phyloP scores from a whole-genome alignment of 192 early-diverging fungal genomes.

The Kickxella alabastrina region DNA sequence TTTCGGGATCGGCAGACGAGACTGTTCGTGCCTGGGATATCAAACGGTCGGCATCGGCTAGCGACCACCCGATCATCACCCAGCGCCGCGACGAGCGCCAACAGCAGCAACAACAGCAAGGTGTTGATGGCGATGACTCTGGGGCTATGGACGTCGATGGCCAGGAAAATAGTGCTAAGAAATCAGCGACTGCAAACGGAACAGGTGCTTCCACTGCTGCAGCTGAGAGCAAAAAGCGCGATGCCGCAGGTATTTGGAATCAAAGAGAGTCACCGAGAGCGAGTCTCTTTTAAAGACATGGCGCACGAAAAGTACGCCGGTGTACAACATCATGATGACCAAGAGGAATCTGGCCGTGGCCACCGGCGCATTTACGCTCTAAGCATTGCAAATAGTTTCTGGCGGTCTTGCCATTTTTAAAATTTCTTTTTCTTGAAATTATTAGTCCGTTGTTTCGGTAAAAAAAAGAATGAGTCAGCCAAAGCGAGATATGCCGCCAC shows the following conservation, averaged over 20 bases:
- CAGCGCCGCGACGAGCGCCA: slow-evolving; percentile 21
- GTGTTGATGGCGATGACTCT: neutral
- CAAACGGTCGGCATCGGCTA: slow-evolving; percentile 54
- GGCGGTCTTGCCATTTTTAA: too few relatives aligned
- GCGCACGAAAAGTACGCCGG: slow-evolving; percentile 88
- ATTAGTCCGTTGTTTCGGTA: neutral
- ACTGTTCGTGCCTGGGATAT: slow-evolving; percentile 91
- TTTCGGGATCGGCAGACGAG: slow-evolving; percentile 82
- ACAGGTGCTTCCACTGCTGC: slow-evolving; percentile 5
- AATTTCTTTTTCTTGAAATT: slow-evolving; percentile 1
- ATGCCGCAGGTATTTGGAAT: slow-evolving; percentile 52
- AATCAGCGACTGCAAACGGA: neutral
- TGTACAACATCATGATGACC: slow-evolving; percentile 81
- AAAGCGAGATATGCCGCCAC: slow-evolving; percentile 31
- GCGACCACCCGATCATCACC: slow-evolving; percentile 35
- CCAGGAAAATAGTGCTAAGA: neutral
- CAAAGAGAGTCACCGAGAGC: slow-evolving; percentile 32
- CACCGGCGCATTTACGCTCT: slow-evolving; percentile 66
- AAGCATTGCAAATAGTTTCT: neutral
- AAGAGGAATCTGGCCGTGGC: slow-evolving; percentile 81
- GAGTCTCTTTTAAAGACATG: slow-evolving; percentile 69
- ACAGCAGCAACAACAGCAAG: slow-evolving; percentile 3
- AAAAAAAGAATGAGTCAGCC: slow-evolving; percentile 13
- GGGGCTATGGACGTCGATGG: slow-evolving; percentile 35
- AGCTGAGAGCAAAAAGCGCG: slow-evolving; percentile 39